Conservation (phyloP, 2,329 filamentous ascomycete species). For the Seiridium unicorne region DNA sequence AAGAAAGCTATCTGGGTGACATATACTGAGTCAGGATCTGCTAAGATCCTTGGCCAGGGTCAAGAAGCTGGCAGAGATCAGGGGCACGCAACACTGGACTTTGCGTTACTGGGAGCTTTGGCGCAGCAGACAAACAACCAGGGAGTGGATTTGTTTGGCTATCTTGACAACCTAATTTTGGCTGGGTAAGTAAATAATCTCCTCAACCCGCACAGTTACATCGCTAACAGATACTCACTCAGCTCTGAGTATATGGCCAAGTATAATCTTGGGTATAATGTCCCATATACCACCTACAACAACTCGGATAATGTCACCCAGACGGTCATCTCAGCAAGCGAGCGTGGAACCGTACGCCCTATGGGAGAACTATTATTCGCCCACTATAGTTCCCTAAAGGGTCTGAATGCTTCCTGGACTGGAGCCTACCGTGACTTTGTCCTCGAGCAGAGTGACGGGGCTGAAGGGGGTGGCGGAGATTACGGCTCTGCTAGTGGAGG, state of each 20-base stretch:
- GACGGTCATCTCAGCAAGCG: constrained; percentile 27
- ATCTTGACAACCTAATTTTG: constrained; percentile 32
- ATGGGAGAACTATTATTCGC: constrained; percentile 36
- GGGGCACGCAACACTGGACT: constrained; percentile 39
- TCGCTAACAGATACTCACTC: background rate
- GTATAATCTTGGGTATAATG: constrained; percentile 40
- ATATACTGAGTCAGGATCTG: constrained; percentile 24
- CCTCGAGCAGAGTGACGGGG: constrained; percentile 23
- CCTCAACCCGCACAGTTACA: background rate
- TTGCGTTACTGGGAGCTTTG: constrained; percentile 36
- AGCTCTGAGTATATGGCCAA: constrained; percentile 35
- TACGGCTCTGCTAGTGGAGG: constrained; percentile 39
- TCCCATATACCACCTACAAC: constrained; percentile 38
- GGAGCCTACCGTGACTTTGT: constrained; percentile 34
- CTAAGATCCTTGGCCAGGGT: constrained; percentile 32
- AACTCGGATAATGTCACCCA: constrained; percentile 32
- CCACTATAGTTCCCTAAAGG: constrained; percentile 37
- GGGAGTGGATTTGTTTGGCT: constrained; percentile 36
- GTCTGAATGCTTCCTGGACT: constrained; percentile 34
- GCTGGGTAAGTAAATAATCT: background rate
- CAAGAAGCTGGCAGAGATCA: constrained; percentile 44
- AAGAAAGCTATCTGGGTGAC: constrained; percentile 18
- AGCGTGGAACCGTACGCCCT: constrained; percentile 33
- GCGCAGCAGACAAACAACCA: constrained; percentile 42
- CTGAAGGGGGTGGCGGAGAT: constrained; percentile 42